Evolutionary conservation across 352 stramenopile species (phyloP), one percentile per base, ranked within the genome.

Genomic region (Pythium vanterpoolii): DNA sequence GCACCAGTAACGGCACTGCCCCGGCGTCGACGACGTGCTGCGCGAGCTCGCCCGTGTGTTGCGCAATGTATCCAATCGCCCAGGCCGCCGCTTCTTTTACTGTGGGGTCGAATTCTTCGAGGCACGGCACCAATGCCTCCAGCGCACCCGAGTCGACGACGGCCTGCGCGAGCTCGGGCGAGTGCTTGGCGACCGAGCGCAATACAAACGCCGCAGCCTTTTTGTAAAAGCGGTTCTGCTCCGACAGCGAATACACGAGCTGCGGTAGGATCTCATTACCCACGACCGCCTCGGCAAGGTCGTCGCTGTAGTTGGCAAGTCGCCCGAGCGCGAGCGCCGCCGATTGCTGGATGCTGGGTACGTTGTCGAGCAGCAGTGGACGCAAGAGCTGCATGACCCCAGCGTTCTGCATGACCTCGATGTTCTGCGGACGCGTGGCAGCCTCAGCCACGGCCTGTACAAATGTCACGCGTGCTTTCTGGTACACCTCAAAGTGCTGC

Each of bases 151-250:
- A 96, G 62, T 98, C 93, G 10, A 98, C 92, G 0, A 98, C 94
- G 5, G 93, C 93, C 67, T 98, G 93, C 14, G 94, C 94, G 18
- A 98, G 76, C 47, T 98, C 93, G 7, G 92, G 92, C 13, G 90
- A 98, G 66, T 98, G 94, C 69, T 98, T 98, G 28, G 94, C 93
- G 27, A 98, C 93, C 16, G 94, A 86, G 3, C 94, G 85, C 43
- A 98, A 68, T 21, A 98, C 93, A 60, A 98, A 98, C 4, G 93
- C 93, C 3, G 93, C 93, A 0, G 94, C 90, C 64, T 98, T 98
- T 72, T 98, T 98, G 76, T 98, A 98, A 61, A 97, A 98, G 39
- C 93, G 77, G 64, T 98, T 98, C 67, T 98, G 89, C 64, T 98
- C 93, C 34, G 86, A 96, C 6, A 98, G 76, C 24, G 93, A 98